A percentile compares a stretch with the other conserved stretches of the same genome.
Conservation (phyloP, 306 rosid species). For the Delonix regia region DNA sequence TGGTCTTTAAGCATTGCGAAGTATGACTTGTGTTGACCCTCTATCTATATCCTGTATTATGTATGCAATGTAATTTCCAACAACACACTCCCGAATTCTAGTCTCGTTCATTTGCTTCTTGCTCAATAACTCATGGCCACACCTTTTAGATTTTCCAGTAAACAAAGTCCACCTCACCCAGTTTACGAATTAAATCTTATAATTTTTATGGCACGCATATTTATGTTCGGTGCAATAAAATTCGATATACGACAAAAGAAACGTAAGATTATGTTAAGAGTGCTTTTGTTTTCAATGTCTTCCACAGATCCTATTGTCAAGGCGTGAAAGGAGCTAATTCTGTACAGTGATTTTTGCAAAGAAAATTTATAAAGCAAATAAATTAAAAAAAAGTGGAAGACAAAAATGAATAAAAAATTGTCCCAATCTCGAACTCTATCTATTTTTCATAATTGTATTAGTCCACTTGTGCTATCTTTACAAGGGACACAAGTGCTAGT, state of each 20-base stretch:
- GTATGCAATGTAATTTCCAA: neutral
- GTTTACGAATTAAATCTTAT: neutral
- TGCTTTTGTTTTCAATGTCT: neutral
- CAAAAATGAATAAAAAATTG: neutral
- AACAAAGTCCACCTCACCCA: neutral
- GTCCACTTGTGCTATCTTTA: neutral
- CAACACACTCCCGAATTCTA: neutral
- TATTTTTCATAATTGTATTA: neutral
- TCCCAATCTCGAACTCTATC: neutral
- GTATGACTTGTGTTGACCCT: neutral
- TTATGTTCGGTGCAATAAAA: neutral
- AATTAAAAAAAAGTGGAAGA: constrained; percentile 3
- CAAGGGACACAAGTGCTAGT: too few relatives aligned
- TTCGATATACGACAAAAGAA: neutral
- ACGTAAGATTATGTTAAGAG: neutral
- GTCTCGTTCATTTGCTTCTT: neutral
- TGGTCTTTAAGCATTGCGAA: neutral
- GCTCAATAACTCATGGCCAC: neutral
- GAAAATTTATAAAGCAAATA: too few relatives aligned
- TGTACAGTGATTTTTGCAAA: neutral
- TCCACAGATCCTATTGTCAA: neutral
- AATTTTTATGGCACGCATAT: neutral
- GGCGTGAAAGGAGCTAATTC: neutral
- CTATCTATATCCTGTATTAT: neutral
- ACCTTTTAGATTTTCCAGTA: neutral